Conservation (phyloP, 2,329 filamentous ascomycete genomes). For the Claviceps lovelessii region DNA sequence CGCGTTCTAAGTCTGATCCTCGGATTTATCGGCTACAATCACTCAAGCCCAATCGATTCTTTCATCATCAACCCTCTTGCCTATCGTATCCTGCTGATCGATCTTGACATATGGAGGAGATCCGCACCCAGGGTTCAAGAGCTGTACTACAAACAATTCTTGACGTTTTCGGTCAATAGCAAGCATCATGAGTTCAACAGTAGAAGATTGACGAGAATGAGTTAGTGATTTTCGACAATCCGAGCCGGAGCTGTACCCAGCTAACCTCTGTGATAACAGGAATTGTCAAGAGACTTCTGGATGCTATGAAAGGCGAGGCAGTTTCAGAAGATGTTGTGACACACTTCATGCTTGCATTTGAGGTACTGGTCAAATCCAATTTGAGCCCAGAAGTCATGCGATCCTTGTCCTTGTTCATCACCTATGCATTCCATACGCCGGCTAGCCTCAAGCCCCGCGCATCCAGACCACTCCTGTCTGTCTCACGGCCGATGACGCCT, state of each 20-base stretch:
- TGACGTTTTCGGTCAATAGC: constrained; percentile 76
- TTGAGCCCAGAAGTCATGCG: constrained; percentile 74
- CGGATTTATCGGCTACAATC: constrained; percentile 78
- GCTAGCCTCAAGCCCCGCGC: constrained; percentile 35
- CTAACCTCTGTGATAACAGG: constrained; percentile 34
- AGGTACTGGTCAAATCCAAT: constrained; percentile 64
- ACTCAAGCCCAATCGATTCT: constrained; percentile 64
- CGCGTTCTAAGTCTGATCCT: constrained; percentile 64
- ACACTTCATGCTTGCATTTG: constrained; percentile 66
- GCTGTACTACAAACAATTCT: constrained; percentile 86
- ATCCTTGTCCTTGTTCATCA: constrained; percentile 80
- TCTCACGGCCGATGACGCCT: constrained; percentile 27
- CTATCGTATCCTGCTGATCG: constrained; percentile 81
- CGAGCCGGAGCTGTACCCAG: background rate
- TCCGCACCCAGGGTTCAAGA: constrained; percentile 64
- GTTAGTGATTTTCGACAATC: constrained; percentile 36
- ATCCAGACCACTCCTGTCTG: constrained; percentile 28
- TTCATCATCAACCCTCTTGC: constrained; percentile 93
- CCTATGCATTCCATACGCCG: constrained; percentile 65
- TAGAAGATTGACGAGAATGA: constrained; percentile 74
- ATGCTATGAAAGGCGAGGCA: constrained; percentile 75
- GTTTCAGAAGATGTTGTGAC: constrained; percentile 58
- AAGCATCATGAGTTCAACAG: constrained; percentile 88
- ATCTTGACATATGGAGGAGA: constrained; percentile 84
- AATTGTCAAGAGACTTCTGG: constrained; percentile 77